Base-by-base conservation (phyloP, 2,329 filamentous ascomycete genomes). In the Epichloe baconii region DNA sequence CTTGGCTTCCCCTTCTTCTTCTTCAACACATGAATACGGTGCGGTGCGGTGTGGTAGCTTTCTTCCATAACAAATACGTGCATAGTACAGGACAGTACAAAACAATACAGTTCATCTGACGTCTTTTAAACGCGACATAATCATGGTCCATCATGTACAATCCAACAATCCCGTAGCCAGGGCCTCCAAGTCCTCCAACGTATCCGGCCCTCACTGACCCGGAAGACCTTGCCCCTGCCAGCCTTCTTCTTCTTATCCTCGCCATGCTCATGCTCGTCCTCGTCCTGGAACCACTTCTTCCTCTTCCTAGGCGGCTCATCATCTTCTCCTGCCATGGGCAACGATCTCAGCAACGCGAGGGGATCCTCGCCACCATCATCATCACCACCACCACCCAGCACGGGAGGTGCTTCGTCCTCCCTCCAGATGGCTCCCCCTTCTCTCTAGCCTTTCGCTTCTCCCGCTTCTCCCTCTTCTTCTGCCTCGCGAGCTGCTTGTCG, bases 221-320 rank as follows among this genome's bases (percentile, higher is more conserved):
- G 77, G 61, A 83, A 75, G 45, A 81, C 75, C 68, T 75, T 76
- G 63, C 74, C 64, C 60, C 68, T 55, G 34, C 15, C 69, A 63
- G 68, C 72, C 50, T 55, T 63, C 57, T 63, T 63, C 57, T 63
- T 66, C 59, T 66, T 66, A 54, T 63, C 62, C 47, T 60, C 60
- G 47, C 63, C 62, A 47, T 67, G 68, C 49, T 71, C 23, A 26
- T 26, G 23, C 23, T 7, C 80, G 52, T 79, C 77, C 61, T 86
- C 82, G 53, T 83, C 78, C 65, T 88, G 75, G 70, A 88, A 88
- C 84, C 84, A 88, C 68, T 88, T 88, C 79, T 85, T 88, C 53
- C 77, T 83, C 75, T 69, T 69, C 60, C 66, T 69, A 17, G 75
- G 73, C 47, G 71, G 71, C 64, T 66, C 50, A 5, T 47, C 52